These are phyloP conservation scores for Naganishia sp. DNA, from an alignment of 1,284 basidiomycete species.

Conservation along the genomic window DNA sequence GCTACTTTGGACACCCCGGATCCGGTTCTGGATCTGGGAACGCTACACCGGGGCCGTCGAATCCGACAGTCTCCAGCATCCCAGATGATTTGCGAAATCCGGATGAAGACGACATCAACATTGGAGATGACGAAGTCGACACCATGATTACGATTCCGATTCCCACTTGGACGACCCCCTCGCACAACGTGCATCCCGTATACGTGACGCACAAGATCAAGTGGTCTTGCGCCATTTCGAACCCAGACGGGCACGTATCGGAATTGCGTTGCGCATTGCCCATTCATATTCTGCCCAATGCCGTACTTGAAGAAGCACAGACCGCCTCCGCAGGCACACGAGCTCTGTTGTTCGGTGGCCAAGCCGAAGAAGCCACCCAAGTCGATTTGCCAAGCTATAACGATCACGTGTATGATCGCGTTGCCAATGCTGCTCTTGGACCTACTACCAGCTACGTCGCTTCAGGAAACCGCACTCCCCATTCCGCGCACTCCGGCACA, in stretches of 20 bases:
- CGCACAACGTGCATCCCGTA: slow-evolving; percentile 67
- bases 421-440: slow-evolving; percentile 71
- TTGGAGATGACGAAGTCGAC: slow-evolving; percentile 57
- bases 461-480: slow-evolving; percentile 31
- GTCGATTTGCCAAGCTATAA: slow-evolving; percentile 79
- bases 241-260: slow-evolving; percentile 83
- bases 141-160: slow-evolving; percentile 55
- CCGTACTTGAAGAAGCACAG: slow-evolving; percentile 72
- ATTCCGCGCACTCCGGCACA: slow-evolving; percentile 25
- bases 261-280: slow-evolving; percentile 89
- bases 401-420: slow-evolving; percentile 82
- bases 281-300: slow-evolving; percentile 72
- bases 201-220: slow-evolving; percentile 66
- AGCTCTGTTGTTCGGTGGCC: slow-evolving; percentile 63
- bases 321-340: slow-evolving; percentile 70
- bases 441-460: slow-evolving; percentile 50
- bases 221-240: slow-evolving; percentile 67
- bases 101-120: slow-evolving; percentile 40
- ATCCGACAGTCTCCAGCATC: slow-evolving; percentile 21
- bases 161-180: slow-evolving; percentile 59
- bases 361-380: slow-evolving; percentile 60
- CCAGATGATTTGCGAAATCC: slow-evolving; percentile 35
- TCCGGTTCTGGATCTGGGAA: slow-evolving; percentile 6
- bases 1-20: slow-evolving; percentile 24
- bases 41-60: slow-evolving; percentile 26